Evolutionary conservation across 73 alveolate species (phyloP).

Genomic region (Blepharisma japonicum): DNA sequence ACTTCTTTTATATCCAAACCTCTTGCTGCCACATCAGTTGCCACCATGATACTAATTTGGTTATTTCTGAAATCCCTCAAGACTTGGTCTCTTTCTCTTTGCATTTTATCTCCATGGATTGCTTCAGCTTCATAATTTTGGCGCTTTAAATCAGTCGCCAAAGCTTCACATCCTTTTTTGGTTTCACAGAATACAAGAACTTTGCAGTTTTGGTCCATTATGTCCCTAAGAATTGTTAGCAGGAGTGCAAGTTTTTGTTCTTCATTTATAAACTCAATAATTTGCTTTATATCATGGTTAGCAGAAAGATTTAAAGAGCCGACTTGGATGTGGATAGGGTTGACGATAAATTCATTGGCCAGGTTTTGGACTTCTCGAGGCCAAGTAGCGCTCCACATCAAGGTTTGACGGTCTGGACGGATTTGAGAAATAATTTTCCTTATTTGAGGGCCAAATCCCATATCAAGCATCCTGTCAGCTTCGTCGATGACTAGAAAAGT

Average conservation of each 20-base stretch:
- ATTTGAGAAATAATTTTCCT: slow-evolving; percentile 66
- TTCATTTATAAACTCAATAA: no score
- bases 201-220: slow-evolving; percentile 67
- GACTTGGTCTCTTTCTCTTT: slow-evolving; percentile 75
- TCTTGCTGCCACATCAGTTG: slow-evolving; percentile 99
- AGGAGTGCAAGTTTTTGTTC: no score
- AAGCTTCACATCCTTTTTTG: slow-evolving; percentile 81
- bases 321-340: slow-evolving; percentile 77
- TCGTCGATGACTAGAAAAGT: slow-evolving; percentile 91
- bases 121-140: slow-evolving; percentile 77
- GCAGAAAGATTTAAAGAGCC: slow-evolving; percentile 12
- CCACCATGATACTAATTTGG: slow-evolving; percentile 80
- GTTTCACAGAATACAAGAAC: slow-evolving; percentile 80
- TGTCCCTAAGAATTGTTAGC: slow-evolving; percentile 31
- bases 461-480: slow-evolving; percentile 93
- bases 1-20: slow-evolving; percentile 95
- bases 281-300: not conserved
- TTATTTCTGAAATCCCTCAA: slow-evolving; percentile 87
- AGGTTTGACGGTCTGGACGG: slow-evolving; percentile 82
- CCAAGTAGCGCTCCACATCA: slow-evolving; percentile 91
- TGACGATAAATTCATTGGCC: slow-evolving; percentile 74
- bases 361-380: slow-evolving; percentile 81
- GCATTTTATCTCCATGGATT: slow-evolving; percentile 84
- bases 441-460: slow-evolving; percentile 91
- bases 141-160: slow-evolving; percentile 62